Percentiles rank a stretch among this genome's conserved stretches.
Evolutionary conservation across 352 stramenopile genomes (phyloP).

Genomic region (Pythium vanterpoolii): DNA sequence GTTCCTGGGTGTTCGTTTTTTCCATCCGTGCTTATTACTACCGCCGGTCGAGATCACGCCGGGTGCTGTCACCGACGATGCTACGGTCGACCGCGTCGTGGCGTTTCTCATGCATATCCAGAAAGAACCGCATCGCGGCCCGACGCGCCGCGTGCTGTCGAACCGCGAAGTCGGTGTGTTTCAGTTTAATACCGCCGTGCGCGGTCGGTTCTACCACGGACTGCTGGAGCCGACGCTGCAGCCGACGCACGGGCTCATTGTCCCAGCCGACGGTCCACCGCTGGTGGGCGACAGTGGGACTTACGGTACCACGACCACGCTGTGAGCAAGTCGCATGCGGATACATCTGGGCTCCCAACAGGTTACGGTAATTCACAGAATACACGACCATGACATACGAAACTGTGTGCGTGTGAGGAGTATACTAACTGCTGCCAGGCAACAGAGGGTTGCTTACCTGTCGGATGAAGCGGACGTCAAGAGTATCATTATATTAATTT

Average conservation of each 20-base stretch:
- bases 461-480: too few relatives aligned
- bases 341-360: too few relatives aligned
- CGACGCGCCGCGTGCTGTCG: conserved; percentile 53
- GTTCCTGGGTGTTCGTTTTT: conserved; percentile 70
- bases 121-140: conserved; percentile 60
- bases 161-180: conserved; percentile 54
- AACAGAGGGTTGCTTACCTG: too few relatives aligned
- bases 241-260: conserved; percentile 42
- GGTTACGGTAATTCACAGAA: too few relatives aligned
- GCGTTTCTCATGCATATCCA: conserved; percentile 47
- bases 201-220: conserved; percentile 58
- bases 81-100: conserved; percentile 42
- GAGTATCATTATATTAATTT: too few relatives aligned
- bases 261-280: conserved; percentile 32
- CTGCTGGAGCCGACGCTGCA: conserved; percentile 46
- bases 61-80: conserved; percentile 32
- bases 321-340: too few relatives aligned
- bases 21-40: conserved; percentile 66
- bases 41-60: conserved; percentile 57
- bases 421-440: too few relatives aligned
- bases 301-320: conserved; percentile 30
- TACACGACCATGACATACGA: too few relatives aligned
- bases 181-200: conserved; percentile 62
- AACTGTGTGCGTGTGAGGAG: too few relatives aligned
- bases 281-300: conserved; percentile 27